Percentiles rank a stretch among this genome's conserved stretches.
These are phyloP conservation scores for Mycena latifolia DNA, from an alignment of 768 basidiomycete genomes.

Conservation along the genomic window DNA sequence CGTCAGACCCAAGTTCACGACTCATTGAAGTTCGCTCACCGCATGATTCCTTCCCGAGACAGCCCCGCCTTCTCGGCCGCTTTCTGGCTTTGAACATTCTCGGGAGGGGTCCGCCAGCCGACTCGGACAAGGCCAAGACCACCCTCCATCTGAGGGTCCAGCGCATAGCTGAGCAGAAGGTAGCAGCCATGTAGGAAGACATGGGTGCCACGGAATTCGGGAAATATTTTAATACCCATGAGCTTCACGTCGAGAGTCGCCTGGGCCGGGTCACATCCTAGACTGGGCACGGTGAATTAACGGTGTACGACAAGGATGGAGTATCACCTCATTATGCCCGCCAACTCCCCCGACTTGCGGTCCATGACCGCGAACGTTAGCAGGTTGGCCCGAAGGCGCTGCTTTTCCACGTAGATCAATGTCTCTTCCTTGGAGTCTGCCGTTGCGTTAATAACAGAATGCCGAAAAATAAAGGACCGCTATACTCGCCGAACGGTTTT, in stretches of 20 bases:
- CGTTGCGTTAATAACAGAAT: background rate
- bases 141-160: slow-evolving; percentile 30
- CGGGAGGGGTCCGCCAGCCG: slow-evolving; percentile 38
- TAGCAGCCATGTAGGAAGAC: slow-evolving; percentile 36
- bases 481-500: slow-evolving; percentile 31
- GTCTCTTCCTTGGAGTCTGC: slow-evolving; percentile 37
- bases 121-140: slow-evolving; percentile 36
- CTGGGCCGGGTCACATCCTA: slow-evolving; percentile 39
- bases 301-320: background rate
- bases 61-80: slow-evolving; percentile 38
- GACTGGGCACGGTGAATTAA: too few species aligned
- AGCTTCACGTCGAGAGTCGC: slow-evolving; percentile 38
- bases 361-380: slow-evolving; percentile 38
- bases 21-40: slow-evolving; percentile 4
- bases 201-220: slow-evolving; percentile 36
- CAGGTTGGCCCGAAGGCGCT: slow-evolving; percentile 37
- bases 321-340: slow-evolving; percentile 32
- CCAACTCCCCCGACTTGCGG: slow-evolving; percentile 29
- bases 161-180: slow-evolving; percentile 35
- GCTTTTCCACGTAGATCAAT: slow-evolving; percentile 38
- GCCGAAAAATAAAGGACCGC: background rate
- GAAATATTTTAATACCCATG: slow-evolving; percentile 37
- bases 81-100: slow-evolving; percentile 35
- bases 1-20: background rate
- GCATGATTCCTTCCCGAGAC: slow-evolving; percentile 35